Evolutionary conservation across 1,139 yeast genomes (phyloP), one percentile per base, ranked within the genome.

Genomic region (Debaryomycetaceae sp.): DNA sequence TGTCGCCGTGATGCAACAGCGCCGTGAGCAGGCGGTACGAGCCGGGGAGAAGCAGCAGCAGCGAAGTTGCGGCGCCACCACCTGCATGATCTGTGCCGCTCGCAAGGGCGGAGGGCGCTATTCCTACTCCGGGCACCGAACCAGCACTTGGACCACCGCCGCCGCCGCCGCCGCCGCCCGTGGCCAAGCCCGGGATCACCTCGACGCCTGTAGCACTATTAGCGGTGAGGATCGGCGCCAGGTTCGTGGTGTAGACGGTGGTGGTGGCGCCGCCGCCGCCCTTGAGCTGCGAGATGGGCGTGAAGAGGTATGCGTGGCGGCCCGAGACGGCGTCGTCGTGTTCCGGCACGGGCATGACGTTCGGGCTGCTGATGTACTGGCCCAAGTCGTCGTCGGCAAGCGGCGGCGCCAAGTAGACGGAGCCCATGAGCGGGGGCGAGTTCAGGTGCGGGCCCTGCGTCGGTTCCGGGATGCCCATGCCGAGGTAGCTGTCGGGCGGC

Each of bases 371-470:
- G 3, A 76, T 67, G 48, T 76, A 78, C 49, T 79, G 87, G 31
- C 87, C 87, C 38, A 76, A 61, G 50, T 80, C 92, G 47, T 85
- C 95, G 33, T 76, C 76, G 23, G 75, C 74, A 38, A 77, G 75
- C 24, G 77, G 73, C 1, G 83, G 81, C 33, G 92, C 71, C 36
- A 77, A 55, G 49, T 81, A 90, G 5, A 87, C 95, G 24, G 83
- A 92, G 16, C 99, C 99, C 22, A 81, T 73, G 23, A 85, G 54
- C 4, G 99, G 98, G 10, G 97, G 97, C 0, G 95, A 93, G 35
- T 60, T 60, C 11, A 57, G 51, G 45, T 80, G 77, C 29, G 83
- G 71, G 8, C 93, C 92, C 44, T 77, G 77, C 2, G 76, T 69
- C 1, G 96, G 92, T 34, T 77, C 85, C 1, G 95, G 94, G 22